phyloP scores from a whole-genome alignment of 352 stramenopile species.

The Phytophthora cajani region DNA sequence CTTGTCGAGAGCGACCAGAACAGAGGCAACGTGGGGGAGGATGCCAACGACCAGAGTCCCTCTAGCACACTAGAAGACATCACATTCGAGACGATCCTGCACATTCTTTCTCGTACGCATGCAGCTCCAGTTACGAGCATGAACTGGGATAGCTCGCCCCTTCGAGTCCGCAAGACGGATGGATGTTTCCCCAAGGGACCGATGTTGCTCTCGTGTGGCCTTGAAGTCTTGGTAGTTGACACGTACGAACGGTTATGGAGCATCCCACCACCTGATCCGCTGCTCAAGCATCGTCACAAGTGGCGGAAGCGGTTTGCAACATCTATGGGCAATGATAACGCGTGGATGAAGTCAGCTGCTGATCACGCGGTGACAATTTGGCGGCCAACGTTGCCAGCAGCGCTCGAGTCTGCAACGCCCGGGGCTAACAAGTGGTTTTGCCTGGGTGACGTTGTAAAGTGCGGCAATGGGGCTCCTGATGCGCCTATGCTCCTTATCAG shows the following conservation, averaged over 20 bases:
- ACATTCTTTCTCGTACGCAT: constrained; percentile 75
- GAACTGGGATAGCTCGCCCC: constrained; percentile 57
- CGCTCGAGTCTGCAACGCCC: constrained; percentile 38
- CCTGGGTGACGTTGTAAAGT: constrained; percentile 75
- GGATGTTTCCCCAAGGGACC: constrained; percentile 74
- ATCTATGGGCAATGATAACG: constrained; percentile 10
- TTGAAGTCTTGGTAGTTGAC: constrained; percentile 78
- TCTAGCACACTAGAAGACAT: constrained; percentile 62
- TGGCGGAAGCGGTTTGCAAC: constrained; percentile 69
- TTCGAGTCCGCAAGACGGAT: constrained; percentile 48
- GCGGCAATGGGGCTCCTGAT: constrained; percentile 64
- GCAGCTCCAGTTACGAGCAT: constrained; percentile 41
- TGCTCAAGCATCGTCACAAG: constrained; percentile 83
- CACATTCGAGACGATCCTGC: constrained; percentile 79
- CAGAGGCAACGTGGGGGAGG: constrained; percentile 12
- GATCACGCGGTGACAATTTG: constrained; percentile 80
- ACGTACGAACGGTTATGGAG: constrained; percentile 87
- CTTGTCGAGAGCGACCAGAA: constrained; percentile 31
- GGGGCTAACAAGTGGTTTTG: constrained; percentile 62
- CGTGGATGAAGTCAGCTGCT: constrained; percentile 51
- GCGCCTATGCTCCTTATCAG: constrained; percentile 63
- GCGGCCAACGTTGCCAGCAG: constrained; percentile 58
- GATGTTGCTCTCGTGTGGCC: constrained; percentile 66
- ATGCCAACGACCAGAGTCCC: constrained; percentile 23
- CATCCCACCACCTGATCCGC: constrained; percentile 75